These are phyloP conservation scores for Nicotiana undulata DNA, from an alignment of 257 asterid genomes.

Conservation along the genomic window DNA sequence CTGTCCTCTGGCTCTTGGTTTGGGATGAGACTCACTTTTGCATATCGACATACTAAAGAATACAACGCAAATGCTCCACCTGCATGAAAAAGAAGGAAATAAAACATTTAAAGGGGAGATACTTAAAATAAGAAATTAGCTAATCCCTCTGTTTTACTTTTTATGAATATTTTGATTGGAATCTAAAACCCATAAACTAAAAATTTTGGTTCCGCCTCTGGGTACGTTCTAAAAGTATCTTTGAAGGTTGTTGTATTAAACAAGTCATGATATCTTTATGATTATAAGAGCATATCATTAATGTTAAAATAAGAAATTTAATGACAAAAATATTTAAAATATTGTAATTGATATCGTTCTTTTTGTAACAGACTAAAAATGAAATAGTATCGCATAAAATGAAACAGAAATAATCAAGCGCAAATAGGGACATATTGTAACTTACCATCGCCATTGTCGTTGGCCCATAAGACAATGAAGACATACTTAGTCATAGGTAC, in stretches of 20 bases:
- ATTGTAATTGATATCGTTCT: neutral
- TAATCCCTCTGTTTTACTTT: neutral
- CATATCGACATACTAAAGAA: conserved; percentile 64
- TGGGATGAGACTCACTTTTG: conserved; percentile 59
- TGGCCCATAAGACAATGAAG: conserved; percentile 60
- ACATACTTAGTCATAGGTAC: conserved; percentile 69
- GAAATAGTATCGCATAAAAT: neutral
- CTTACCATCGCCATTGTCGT: conserved; percentile 75
- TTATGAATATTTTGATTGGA: too few species aligned
- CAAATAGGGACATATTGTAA: neutral
- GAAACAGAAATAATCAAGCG: too few species aligned
- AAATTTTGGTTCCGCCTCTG: rapidly evolving
- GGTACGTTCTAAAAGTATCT: too few species aligned
- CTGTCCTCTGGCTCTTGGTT: conserved; percentile 61
- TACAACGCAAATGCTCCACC: conserved; percentile 84
- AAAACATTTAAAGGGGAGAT: too few species aligned
- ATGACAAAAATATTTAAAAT: neutral
- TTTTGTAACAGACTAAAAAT: neutral
- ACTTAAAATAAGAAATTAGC: neutral
- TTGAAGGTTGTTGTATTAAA: neutral
- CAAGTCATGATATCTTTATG: neutral
- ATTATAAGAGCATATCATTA: neutral
- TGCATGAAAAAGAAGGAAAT: neutral
- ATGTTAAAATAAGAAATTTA: neutral
- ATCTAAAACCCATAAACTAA: too few species aligned